These are phyloP conservation scores for Macrolepiota dolichaula DNA, from an alignment of 768 basidiomycete species.

Conservation along the genomic window DNA sequence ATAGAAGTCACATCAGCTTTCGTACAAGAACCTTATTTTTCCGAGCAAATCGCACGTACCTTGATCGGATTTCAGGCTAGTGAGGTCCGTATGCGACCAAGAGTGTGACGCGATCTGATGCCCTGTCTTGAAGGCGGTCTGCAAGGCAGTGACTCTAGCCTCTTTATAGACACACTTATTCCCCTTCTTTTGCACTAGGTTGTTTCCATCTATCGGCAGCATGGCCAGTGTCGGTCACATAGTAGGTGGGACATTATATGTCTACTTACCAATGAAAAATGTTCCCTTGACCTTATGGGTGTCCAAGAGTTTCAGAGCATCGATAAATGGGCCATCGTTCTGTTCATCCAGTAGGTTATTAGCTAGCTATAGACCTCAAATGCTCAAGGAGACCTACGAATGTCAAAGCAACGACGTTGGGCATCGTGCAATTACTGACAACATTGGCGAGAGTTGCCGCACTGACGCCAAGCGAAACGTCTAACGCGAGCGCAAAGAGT, in stretches of 20 bases:
- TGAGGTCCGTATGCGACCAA: conserved; percentile 40
- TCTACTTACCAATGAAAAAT: conserved; percentile 37
- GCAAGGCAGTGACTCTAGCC: conserved; percentile 22
- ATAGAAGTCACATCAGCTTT: not conserved
- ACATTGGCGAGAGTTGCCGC: not conserved
- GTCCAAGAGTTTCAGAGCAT: conserved; percentile 26
- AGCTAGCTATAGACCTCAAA: not conserved
- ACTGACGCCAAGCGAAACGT: not conserved
- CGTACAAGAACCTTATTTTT: too few relatives aligned
- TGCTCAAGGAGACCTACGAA: not conserved
- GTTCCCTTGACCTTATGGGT: conserved; percentile 31
- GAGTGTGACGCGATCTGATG: conserved; percentile 48
- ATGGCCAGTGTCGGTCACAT: not conserved
- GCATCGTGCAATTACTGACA: not conserved
- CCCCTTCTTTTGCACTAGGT: conserved; percentile 18
- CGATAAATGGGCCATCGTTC: conserved; percentile 21
- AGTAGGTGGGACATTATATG: not conserved
- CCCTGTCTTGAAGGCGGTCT: conserved; percentile 35
- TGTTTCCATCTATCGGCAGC: conserved; percentile 27
- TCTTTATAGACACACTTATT: conserved; percentile 33
- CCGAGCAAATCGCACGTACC: conserved; percentile 16
- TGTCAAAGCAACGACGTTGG: not conserved
- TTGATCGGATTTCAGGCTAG: conserved; percentile 27
- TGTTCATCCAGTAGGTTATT: not conserved
- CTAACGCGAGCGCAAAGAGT: not conserved